Evolutionary conservation across 805 yeast genomes (phyloP), one percentile per base, ranked within the genome.

Genomic region (Yamadazyma phyllophila): DNA sequence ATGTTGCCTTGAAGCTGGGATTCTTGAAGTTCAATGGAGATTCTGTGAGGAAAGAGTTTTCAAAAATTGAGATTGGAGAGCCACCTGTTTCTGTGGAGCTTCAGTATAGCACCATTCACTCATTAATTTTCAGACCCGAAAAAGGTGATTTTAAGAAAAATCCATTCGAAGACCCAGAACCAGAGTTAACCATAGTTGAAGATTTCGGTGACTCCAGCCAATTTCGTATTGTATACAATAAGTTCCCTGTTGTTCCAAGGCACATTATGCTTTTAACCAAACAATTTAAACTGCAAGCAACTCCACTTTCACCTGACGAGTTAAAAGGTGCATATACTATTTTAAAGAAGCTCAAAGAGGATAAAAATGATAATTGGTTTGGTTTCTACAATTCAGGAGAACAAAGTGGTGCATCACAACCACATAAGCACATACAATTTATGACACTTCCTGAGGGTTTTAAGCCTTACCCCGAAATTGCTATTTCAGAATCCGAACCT

Each of bases 341-440:
- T 16, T 67, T 92, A 49, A 60, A 63, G 12, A 67, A 66, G 13
- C 67, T 85, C 42, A 79, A 80, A 55, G 63, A 65, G 45, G 62
- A 49, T 51, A 41, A 59, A 2, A 66, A 61, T 16, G 69, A 62
- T 12, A 73, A 78, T 46, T 84, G 87, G 74, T 73, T 91, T 61
- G 90, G 90, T 0, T 92, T 92, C 64, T 92, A 81, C 75, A 92
- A 92, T 64, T 82, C 88, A 59, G 99, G 99, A 7, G 81, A 82
- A 14, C 76, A 81, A 54, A 81, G 95, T 50, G 99, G 98, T 1
- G 96, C 96, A n/a, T 89, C 97, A 0, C 94, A 90, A 58, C 84
- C 87, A 39, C 99, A 92, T 68, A 89, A 88, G 61, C 99, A 92
- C 66, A 65, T 94, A 51, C 99, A 94, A 66, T 82, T 91, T 65